A percentile compares a stretch with the other conserved stretches of the same genome.
Conservation (phyloP, 305 asterid species). For the Salvia sclarea region DNA sequence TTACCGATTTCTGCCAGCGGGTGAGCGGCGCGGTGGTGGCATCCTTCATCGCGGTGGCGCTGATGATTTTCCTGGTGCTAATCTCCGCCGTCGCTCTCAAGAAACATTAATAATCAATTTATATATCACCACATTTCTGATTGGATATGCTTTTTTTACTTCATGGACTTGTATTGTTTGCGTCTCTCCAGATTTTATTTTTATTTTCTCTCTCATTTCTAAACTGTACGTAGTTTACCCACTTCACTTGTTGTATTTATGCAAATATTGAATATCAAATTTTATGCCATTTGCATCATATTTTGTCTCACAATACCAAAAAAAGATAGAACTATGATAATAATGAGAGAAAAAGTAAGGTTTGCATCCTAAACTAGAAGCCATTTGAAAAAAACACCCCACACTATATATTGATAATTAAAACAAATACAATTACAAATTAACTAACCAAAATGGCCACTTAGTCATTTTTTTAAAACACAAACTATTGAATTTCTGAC, state of each 20-base stretch:
- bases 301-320: background rate
- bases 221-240: slow-evolving; percentile 8
- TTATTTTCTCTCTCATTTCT: background rate
- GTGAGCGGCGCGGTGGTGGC: slow-evolving; percentile 67
- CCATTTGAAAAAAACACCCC: too few species aligned
- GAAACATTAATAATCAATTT: slow-evolving; percentile 32
- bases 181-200: background rate
- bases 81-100: slow-evolving; percentile 61
- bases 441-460: too few species aligned
- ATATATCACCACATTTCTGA: background rate
- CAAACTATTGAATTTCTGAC: too few species aligned
- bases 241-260: background rate
- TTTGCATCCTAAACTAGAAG: too few species aligned
- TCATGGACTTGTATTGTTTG: slow-evolving; percentile 10
- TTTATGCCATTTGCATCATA: slow-evolving; percentile 7
- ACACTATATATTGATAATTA: too few species aligned
- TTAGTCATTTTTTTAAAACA: too few species aligned
- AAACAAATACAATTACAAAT: too few species aligned
- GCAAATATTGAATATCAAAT: slow-evolving; percentile 15
- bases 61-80: slow-evolving; percentile 51
- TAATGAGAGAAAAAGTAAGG: too few species aligned
- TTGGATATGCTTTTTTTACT: background rate
- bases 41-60: slow-evolving; percentile 47
- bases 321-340: too few species aligned
- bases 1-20: slow-evolving; percentile 59